Base-by-base conservation (phyloP, 345 rosid species). In the Eucalyptus coolabah region DNA sequence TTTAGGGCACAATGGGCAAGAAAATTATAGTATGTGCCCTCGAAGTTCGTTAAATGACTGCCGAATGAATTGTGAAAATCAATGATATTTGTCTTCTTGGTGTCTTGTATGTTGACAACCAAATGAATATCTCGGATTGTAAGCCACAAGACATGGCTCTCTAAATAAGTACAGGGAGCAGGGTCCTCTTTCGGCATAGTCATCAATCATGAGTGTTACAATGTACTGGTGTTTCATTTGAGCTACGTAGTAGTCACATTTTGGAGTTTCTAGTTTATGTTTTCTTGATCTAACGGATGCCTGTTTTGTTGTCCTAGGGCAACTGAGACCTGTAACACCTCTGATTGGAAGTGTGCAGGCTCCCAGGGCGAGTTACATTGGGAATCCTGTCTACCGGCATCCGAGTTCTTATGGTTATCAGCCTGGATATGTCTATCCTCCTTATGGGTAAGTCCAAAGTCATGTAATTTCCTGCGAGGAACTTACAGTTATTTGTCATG, bases 371-470 rank as follows among this genome's bases (percentile, higher is more conserved):
- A 67, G 86, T 50, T 86, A 69, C 47, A 17, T 86, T 42, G 51
- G 81, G 54, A 88, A 85, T 44, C 60, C 89, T 34, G 72, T 60
- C 45, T 86, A 91, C 59, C 88, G 51, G 37, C 90, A 86, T 47
- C 87, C 86, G 2, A 51, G 85, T 67, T 60, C 92, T 69, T 91
- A 77, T 50, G 87, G 88, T 54, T 90, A 91, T 87, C 91, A 90
- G 34, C 87, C 89, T 53, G 90, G 91, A n/a, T 28, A 86, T 32
- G 34, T 87, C 44, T 90, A 88, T 86, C 89, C 90, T 89, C 91
- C 90, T 72, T 91, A 89, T 63, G 89, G 91, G 93, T 93, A 86
- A 88, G 91, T 87, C 50, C 54, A 60, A 85, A 86, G 21, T 87
- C 45, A 15, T 42, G 18, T 32, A 6, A 49, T 54, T 86, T 30